phyloP scores from a whole-genome alignment of 306 rosid species.

The Pyrus bretschneideri region DNA sequence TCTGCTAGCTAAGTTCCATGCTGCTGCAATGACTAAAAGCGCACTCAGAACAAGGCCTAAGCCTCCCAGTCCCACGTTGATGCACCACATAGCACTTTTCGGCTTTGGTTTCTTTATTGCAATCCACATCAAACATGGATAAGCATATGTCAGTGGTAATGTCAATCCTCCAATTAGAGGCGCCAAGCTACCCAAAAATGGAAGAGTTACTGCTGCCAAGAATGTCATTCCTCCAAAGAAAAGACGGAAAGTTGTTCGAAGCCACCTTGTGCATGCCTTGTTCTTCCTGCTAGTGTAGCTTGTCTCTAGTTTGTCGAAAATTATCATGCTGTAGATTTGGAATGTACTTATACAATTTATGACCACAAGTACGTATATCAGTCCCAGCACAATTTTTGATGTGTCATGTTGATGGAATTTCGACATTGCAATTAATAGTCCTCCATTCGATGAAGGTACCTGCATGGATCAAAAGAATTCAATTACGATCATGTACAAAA shows the following conservation, averaged over 20 bases:
- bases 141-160: conserved; percentile 53
- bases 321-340: conserved; percentile 58
- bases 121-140: conserved; percentile 83
- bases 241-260: conserved; percentile 27
- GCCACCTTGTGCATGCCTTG: conserved; percentile 23
- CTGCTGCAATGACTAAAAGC: conserved; percentile 40
- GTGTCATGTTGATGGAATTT: conserved; percentile 24
- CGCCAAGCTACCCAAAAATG: conserved; percentile 47
- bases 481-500: neutral
- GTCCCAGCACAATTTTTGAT: conserved; percentile 33
- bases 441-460: conserved; percentile 23
- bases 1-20: conserved; percentile 25
- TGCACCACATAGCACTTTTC: conserved; percentile 25
- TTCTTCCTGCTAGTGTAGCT: conserved; percentile 39
- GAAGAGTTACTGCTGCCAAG: conserved; percentile 46
- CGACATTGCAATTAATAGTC: conserved; percentile 36
- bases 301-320: conserved; percentile 55
- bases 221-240: conserved; percentile 49
- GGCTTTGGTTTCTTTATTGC: conserved; percentile 44
- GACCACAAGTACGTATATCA: conserved; percentile 32
- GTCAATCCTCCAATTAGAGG: conserved; percentile 48
- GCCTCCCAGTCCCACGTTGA: conserved; percentile 42
- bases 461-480: conserved; percentile 9
- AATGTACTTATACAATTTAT: conserved; percentile 38
- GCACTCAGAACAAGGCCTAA: conserved; percentile 42